These are phyloP conservation scores for Verruconis gallopava DNA, from an alignment of 2,329 filamentous ascomycete genomes.

Conservation along the genomic window DNA sequence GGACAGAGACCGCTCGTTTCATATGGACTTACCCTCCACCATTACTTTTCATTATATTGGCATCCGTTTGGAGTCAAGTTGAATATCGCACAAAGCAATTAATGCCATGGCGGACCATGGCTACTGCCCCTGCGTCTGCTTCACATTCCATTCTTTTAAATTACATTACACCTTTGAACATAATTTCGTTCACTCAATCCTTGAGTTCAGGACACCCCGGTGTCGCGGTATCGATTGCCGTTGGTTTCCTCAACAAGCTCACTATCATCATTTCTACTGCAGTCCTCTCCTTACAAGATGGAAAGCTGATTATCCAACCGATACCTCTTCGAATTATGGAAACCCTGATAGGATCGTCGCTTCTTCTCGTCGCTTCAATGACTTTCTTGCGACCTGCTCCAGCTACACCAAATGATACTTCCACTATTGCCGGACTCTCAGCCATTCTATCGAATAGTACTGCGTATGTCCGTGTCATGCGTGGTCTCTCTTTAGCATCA, in stretches of 20 bases:
- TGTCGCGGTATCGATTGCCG: constrained; percentile 6
- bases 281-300: constrained; percentile 3
- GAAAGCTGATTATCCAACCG: not conserved
- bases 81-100: constrained; percentile 10
- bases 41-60: constrained; percentile 1
- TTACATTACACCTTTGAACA: constrained; percentile 6
- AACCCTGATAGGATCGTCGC: not conserved
- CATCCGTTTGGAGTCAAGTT: constrained; percentile 7
- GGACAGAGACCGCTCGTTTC: not conserved
- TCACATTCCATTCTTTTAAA: constrained; percentile 9
- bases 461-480: not conserved
- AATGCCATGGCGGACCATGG: constrained; percentile 7
- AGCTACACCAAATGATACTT: constrained; percentile 4
- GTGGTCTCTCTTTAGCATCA: not conserved
- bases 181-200: not conserved
- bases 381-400: not conserved
- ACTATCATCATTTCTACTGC: constrained; percentile 8
- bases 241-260: constrained; percentile 3
- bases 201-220: not conserved
- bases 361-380: not conserved
- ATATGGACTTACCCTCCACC: not conserved
- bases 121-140: not conserved
- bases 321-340: constrained; percentile 4
- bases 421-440: constrained; percentile 2
- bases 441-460: constrained; percentile 3